Evolutionary conservation across 257 asterid genomes (phyloP).

Genomic region (Solanum pennellii): DNA sequence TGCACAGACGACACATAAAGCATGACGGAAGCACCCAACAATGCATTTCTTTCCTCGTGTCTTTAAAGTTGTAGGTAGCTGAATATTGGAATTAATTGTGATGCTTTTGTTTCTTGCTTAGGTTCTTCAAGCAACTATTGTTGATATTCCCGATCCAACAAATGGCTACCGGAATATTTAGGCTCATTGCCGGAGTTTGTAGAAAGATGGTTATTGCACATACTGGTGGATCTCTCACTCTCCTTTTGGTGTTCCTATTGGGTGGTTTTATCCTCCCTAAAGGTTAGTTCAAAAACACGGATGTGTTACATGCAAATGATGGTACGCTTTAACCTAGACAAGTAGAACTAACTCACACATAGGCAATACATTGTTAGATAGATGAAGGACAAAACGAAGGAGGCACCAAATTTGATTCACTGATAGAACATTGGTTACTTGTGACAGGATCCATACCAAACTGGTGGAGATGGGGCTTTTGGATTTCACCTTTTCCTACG

Average conservation of each 20-base stretch:
- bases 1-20: not conserved
- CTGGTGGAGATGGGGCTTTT: constrained; percentile 73
- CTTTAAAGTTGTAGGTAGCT: not conserved
- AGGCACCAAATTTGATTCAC: not conserved
- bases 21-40: not conserved
- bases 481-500: constrained; percentile 60
- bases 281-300: constrained; percentile 19
- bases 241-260: constrained; percentile 42
- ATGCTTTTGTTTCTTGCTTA: not conserved
- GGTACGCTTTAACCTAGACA: not conserved
- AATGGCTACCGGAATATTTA: constrained; percentile 50
- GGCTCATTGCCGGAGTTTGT: constrained; percentile 45
- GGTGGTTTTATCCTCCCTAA: constrained; percentile 61
- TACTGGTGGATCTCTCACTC: constrained; percentile 48
- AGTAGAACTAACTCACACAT: not conserved
- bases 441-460: constrained; percentile 42
- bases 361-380: constrained; percentile 33
- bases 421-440: not conserved
- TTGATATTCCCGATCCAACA: constrained; percentile 48
- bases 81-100: not conserved
- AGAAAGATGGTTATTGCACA: constrained; percentile 47
- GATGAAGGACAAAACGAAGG: constrained; percentile 20
- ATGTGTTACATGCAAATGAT: not conserved
- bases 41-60: not conserved
- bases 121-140: constrained; percentile 50